These are phyloP conservation scores for Diaporthe vexans DNA, from an alignment of 2,329 filamentous ascomycete genomes.

Conservation along the genomic window DNA sequence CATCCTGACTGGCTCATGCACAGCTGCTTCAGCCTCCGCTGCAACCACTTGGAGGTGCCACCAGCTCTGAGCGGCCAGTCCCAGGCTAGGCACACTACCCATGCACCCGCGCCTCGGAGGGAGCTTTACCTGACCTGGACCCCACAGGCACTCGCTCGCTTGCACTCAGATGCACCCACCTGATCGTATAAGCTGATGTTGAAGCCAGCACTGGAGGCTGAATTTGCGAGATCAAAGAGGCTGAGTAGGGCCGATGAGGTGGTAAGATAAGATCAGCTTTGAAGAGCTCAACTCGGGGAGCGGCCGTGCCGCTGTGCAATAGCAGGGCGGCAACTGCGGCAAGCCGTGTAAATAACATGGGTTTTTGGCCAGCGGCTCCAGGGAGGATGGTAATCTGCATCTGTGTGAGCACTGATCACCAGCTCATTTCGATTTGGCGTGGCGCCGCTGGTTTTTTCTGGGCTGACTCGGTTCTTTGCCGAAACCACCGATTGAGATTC, in stretches of 20 bases:
- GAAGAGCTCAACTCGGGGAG: slow-evolving; percentile 15
- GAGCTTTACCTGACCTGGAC: not conserved
- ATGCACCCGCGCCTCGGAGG: not conserved
- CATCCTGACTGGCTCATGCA: slow-evolving; percentile 38
- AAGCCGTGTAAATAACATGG: not conserved
- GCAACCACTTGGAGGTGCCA: slow-evolving; percentile 37
- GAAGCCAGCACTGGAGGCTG: slow-evolving; percentile 5
- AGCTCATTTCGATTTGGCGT: slow-evolving; percentile 39
- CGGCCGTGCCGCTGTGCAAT: slow-evolving; percentile 18
- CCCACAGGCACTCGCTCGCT: slow-evolving; percentile 24
- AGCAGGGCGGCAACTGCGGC: slow-evolving; percentile 32
- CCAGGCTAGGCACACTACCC: not conserved
- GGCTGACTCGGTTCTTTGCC: slow-evolving; percentile 38
- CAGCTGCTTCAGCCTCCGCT: slow-evolving; percentile 24
- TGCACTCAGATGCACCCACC: slow-evolving; percentile 10
- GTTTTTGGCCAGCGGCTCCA: slow-evolving; percentile 20
- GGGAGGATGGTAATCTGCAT: slow-evolving; percentile 32
- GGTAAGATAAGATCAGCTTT: slow-evolving; percentile 8
- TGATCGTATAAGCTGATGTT: slow-evolving; percentile 25
- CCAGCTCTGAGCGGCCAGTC: not conserved
- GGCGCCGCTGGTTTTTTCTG: slow-evolving; percentile 3
- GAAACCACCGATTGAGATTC: slow-evolving; percentile 24
- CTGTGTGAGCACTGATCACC: slow-evolving; percentile 39
- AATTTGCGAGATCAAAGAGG: slow-evolving; percentile 11
- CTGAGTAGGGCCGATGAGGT: slow-evolving; percentile 15